These are phyloP conservation scores for Clarireedia monteithiana DNA, from an alignment of 2,329 filamentous ascomycete genomes.

Conservation along the genomic window DNA sequence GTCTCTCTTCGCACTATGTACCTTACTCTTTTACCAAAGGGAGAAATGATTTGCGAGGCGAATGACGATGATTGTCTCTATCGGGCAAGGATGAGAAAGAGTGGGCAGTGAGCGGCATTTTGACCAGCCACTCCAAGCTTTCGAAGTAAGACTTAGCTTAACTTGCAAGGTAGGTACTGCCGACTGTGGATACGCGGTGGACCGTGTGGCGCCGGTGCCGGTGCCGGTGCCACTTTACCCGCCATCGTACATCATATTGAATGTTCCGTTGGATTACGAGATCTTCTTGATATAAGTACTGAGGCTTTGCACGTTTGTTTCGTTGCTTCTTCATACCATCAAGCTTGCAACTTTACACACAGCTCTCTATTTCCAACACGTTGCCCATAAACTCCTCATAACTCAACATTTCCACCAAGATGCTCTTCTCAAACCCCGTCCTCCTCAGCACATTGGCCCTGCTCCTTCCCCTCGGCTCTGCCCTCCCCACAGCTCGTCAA, in stretches of 20 bases:
- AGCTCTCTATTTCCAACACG: neutral
- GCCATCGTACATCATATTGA: neutral
- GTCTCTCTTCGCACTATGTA: no score
- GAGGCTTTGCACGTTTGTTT: neutral
- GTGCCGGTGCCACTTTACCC: neutral
- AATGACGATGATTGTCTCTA: no score
- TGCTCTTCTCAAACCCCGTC: constrained; percentile 10
- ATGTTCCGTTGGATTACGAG: neutral
- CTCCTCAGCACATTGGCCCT: no score
- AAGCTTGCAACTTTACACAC: neutral
- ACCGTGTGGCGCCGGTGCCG: no score
- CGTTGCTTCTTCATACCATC: neutral
- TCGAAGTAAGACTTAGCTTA: no score
- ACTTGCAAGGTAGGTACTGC: no score
- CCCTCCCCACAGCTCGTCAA: no score
- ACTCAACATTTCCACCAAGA: neutral
- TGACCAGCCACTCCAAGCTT: no score
- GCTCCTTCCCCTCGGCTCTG: no score
- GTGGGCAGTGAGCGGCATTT: neutral
- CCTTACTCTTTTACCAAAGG: no score
- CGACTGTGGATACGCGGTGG: no score
- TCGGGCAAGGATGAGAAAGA: neutral
- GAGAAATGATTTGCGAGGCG: no score
- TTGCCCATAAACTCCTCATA: neutral
- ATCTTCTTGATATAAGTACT: neutral